Evolutionary conservation across 1,139 yeast species (phyloP).

Genomic region (Petasospora fabianii): DNA sequence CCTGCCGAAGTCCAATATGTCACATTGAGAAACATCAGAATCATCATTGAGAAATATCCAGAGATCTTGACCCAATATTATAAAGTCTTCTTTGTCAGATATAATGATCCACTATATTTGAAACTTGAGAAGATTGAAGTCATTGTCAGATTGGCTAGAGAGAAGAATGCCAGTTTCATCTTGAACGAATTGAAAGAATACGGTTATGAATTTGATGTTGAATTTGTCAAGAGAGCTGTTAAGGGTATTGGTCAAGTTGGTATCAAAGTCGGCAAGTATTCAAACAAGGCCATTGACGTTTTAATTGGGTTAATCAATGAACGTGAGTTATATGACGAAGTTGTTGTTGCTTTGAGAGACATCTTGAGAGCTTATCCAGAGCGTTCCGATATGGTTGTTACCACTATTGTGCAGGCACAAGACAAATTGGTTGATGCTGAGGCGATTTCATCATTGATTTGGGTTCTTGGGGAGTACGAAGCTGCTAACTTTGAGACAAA

Average conservation of each 20-base stretch:
- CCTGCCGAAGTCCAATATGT: conserved; percentile 96
- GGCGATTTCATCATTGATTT: conserved; percentile 72
- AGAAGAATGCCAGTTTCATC: conserved; percentile 62
- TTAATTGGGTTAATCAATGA: conserved; percentile 72
- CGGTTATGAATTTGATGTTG: conserved; percentile 91
- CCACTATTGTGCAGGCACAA: conserved; percentile 59
- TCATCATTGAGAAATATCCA: conserved; percentile 87
- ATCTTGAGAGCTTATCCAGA: conserved; percentile 77
- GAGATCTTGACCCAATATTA: conserved; percentile 72
- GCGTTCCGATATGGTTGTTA: conserved; percentile 62
- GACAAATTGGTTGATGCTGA: conserved; percentile 59
- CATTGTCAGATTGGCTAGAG: conserved; percentile 77
- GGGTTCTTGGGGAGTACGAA: conserved; percentile 87
- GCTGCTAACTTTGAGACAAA: conserved; percentile 51
- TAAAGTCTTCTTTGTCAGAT: conserved; percentile 88
- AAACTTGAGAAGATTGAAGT: conserved; percentile 92
- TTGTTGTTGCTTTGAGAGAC: conserved; percentile 72
- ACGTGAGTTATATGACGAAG: conserved; percentile 77
- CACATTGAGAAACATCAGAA: conserved; percentile 86
- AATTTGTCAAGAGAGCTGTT: conserved; percentile 79
- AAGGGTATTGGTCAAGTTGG: conserved; percentile 88
- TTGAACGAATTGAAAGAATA: conserved; percentile 88
- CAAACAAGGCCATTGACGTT: conserved; percentile 69
- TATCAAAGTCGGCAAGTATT: conserved; percentile 61
- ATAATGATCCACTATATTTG: conserved; percentile 90